Percentiles rank a stretch among this genome's conserved stretches.
Conservation (phyloP, 106 monocot species). For the Allium sativum region DNA sequence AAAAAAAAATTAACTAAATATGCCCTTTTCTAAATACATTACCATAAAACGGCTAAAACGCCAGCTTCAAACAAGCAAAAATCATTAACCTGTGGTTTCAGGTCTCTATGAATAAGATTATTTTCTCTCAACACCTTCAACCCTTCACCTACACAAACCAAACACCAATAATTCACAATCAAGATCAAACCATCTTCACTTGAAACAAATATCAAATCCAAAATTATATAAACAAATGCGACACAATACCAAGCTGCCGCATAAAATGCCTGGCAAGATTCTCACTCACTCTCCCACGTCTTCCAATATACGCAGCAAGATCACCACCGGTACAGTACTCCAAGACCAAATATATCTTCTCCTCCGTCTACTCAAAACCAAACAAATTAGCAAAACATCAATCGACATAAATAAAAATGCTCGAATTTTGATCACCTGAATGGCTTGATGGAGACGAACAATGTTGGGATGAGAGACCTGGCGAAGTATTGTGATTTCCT, state of each 20-base stretch:
- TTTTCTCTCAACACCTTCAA: constrained; percentile 17
- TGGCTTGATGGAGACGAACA: constrained; percentile 12
- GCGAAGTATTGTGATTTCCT: constrained; percentile 24
- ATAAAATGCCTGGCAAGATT: constrained; percentile 22
- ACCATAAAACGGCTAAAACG: too few species aligned
- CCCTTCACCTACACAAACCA: constrained; percentile 11
- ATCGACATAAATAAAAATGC: not conserved
- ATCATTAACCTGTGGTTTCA: constrained; percentile 25
- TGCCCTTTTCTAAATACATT: not conserved
- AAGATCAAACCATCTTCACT: not conserved
- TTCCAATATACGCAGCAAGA: constrained; percentile 11
- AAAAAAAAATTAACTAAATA: not conserved
- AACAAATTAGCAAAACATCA: not conserved
- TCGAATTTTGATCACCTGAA: constrained; percentile 10
- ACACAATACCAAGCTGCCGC: constrained; percentile 20
- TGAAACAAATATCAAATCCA: not conserved
- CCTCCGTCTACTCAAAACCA: constrained; percentile 11
- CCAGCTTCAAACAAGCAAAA: not conserved
- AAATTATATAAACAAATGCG: not conserved
- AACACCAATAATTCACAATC: not conserved
- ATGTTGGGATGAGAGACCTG: constrained; percentile 26
- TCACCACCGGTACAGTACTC: constrained; percentile 31
- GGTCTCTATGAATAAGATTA: constrained; percentile 24
- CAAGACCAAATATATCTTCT: constrained; percentile 16
- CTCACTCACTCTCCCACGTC: constrained; percentile 12